Conservation (phyloP, 192 early-diverging fungal genomes). For the Pecoramyces ruminantium region DNA sequence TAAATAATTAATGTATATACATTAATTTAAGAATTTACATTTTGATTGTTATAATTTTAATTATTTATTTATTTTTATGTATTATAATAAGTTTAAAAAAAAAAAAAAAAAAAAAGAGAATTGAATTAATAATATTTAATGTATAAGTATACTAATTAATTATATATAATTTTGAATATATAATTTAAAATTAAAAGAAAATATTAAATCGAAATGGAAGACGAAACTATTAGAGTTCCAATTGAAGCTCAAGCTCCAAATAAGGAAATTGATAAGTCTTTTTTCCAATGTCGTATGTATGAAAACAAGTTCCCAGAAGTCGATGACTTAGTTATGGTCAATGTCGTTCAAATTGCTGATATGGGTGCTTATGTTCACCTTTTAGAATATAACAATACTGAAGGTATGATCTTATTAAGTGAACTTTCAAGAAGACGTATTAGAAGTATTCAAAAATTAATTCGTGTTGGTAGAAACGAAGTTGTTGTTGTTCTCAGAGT, state of each 20-base stretch:
- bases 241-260: background rate
- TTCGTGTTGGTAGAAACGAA: slow-evolving; percentile 83
- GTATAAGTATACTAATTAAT: too few relatives aligned
- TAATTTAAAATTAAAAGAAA: background rate
- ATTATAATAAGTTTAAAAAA: too few relatives aligned
- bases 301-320: slow-evolving; percentile 82
- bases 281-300: slow-evolving; percentile 72
- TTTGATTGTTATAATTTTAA: too few relatives aligned
- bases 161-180: too few relatives aligned
- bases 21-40: too few relatives aligned
- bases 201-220: background rate
- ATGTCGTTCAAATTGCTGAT: slow-evolving; percentile 83
- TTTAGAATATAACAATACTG: slow-evolving; percentile 89
- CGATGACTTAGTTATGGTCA: slow-evolving; percentile 93
- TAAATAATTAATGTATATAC: too few relatives aligned
- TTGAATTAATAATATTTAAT: too few relatives aligned
- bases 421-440: slow-evolving; percentile 91
- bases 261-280: background rate
- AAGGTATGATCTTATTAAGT: slow-evolving; percentile 89
- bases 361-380: slow-evolving; percentile 24
- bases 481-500: slow-evolving; percentile 86
- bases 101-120: too few relatives aligned
- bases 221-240: background rate
- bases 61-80: too few relatives aligned
- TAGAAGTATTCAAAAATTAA: slow-evolving; percentile 86